Percentiles rank a stretch among this genome's conserved stretches.
These are phyloP conservation scores for Gossypium thurberi DNA, from an alignment of 345 rosid species.

Conservation along the genomic window DNA sequence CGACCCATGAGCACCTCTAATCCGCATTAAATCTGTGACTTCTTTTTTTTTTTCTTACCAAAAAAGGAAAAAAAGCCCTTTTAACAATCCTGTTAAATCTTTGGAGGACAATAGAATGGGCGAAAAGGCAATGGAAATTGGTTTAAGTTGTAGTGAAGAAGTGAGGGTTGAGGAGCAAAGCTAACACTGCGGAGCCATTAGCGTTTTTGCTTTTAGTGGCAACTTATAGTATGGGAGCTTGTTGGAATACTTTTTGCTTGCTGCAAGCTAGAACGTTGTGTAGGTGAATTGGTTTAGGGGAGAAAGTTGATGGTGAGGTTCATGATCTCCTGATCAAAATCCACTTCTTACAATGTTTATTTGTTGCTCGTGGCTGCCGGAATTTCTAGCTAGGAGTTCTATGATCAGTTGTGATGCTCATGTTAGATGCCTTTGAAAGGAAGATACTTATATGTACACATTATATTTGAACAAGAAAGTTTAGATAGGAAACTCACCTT, in stretches of 20 bases:
- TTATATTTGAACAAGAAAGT: background rate
- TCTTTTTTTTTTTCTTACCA: too few relatives aligned
- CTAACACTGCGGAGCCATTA: slow-evolving; percentile 29
- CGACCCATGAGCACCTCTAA: rapidly evolving
- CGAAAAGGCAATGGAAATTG: slow-evolving; percentile 17
- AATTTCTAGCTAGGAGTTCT: background rate
- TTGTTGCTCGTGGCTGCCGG: background rate
- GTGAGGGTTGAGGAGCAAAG: slow-evolving; percentile 27
- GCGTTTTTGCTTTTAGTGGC: slow-evolving; percentile 51
- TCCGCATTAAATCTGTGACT: too few relatives aligned
- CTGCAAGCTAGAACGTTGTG: slow-evolving; percentile 39
- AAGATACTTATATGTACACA: too few relatives aligned
- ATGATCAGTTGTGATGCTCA: background rate
- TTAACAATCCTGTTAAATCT: too few relatives aligned
- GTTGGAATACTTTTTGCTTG: slow-evolving; percentile 27
- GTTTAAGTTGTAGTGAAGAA: slow-evolving; percentile 21
- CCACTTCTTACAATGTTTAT: background rate
- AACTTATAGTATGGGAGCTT: slow-evolving; percentile 47
- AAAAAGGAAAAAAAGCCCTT: too few relatives aligned
- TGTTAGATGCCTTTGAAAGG: background rate
- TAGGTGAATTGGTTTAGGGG: slow-evolving; percentile 45
- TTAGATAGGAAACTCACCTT: background rate
- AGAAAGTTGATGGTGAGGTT: slow-evolving; percentile 34
- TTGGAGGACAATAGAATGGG: too few relatives aligned
- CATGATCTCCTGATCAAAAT: background rate